These are phyloP conservation scores for Babesia sp. DNA, from an alignment of 169 alveolate species.

Conservation along the genomic window DNA sequence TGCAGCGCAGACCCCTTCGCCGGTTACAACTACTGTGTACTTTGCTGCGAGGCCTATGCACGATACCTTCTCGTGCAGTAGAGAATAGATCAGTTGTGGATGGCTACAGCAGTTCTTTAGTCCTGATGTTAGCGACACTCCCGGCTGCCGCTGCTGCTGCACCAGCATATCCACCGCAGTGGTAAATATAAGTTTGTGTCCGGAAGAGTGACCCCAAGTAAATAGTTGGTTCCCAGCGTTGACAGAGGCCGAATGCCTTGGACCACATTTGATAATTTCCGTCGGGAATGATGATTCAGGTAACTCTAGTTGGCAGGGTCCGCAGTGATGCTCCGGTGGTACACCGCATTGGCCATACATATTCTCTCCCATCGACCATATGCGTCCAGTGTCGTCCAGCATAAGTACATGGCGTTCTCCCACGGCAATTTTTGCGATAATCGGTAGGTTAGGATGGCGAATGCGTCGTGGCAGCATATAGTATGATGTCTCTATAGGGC, in stretches of 20 bases:
- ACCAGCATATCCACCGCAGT: conserved; percentile 74
- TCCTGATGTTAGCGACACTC: conserved; percentile 82
- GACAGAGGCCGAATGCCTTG: conserved; percentile 81
- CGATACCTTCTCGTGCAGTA: conserved; percentile 75
- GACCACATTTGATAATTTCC: conserved; percentile 73
- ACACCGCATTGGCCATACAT: conserved; percentile 83
- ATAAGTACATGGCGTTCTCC: conserved; percentile 82
- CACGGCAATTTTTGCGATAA: conserved; percentile 70
- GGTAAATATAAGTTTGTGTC: conserved; percentile 82
- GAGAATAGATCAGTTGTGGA: conserved; percentile 74
- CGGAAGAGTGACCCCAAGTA: conserved; percentile 87
- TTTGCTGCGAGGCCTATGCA: conserved; percentile 75
- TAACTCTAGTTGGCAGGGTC: conserved; percentile 50
- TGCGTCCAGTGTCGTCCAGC: conserved; percentile 72
- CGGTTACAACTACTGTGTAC: conserved; percentile 76
- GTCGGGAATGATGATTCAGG: conserved; percentile 66
- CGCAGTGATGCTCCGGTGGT: conserved; percentile 72
- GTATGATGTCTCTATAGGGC: conserved; percentile 36
- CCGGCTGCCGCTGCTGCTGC: conserved; percentile 80
- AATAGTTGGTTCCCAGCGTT: conserved; percentile 75
- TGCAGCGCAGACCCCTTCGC: conserved; percentile 54
- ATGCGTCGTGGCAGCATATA: conserved; percentile 65
- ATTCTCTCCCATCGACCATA: conserved; percentile 80
- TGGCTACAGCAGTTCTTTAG: conserved; percentile 67
- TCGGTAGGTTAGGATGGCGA: conserved; percentile 37